Evolutionary conservation across 768 basidiomycete species (phyloP), one percentile per base, ranked within the genome.

Genomic region (Pleurotus sapidus): DNA sequence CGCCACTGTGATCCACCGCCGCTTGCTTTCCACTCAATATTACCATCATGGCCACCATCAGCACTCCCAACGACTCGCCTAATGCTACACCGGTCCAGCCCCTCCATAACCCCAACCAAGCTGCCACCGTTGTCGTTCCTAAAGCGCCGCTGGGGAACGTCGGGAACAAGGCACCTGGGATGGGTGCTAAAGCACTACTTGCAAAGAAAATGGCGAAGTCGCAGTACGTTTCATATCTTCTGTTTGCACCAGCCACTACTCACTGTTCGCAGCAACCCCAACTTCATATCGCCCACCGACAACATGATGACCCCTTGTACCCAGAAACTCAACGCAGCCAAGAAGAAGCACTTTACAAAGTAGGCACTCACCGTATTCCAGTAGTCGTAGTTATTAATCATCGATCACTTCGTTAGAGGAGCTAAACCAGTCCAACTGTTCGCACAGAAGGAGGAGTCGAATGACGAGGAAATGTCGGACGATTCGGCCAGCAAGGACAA

Each of bases 311-410:
- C 94, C 2, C 96, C 96, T 3, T 86, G 86, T 69, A 91, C 95
- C 5, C 89, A 95, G 73, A 98, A 98, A 72, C 81, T 98, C 53
- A 89, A 79, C 49, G 91, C 90, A 15, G 89, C 89, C 3, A 95
- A 86, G 81, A 95, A 96, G 81, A 93, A 93, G 73, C 93, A 93
- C 66, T 98, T 97, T 68, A 77, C 71, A 58, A 97, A 93, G 96
- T 96, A 61, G 38, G 87, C 77, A 30, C 45, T 39, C 3, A 49
- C 54, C 18, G 34, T 9, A 27, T 55, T 37, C 23, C 12, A 17
- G 37, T 56, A 55, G 40, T 45, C 18, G 23, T 49, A 49, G 30
- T 2, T 49, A n/a, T 55, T 59, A 17, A 56, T 53, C 43, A 23
- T 46, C 56, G 58, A 49, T 61, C 43, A 9, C 43, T 37, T 25